Conservation (phyloP, 1,284 basidiomycete species). For the Ustilago loliicola region DNA sequence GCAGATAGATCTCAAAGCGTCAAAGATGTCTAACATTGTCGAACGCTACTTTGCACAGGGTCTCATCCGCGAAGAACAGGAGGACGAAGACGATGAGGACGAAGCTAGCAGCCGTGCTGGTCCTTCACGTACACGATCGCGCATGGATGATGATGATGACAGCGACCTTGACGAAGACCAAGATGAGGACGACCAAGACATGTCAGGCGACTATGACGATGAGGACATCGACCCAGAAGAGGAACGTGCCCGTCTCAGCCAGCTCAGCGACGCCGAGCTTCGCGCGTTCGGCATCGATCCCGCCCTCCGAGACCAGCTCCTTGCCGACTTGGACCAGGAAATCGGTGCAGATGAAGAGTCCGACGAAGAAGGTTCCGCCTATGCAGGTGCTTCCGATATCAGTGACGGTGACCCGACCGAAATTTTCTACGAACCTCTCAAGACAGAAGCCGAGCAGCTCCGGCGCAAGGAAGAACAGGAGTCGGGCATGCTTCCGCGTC, state of each 20-base stretch:
- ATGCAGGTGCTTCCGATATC: constrained; percentile 66
- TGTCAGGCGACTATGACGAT: constrained; percentile 35
- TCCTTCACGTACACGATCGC: constrained; percentile 25
- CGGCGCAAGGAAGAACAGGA: constrained; percentile 60
- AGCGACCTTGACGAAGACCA: constrained; percentile 37
- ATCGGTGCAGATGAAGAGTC: constrained; percentile 54
- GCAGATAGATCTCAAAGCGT: constrained; percentile 71
- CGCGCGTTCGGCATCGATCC: constrained; percentile 59
- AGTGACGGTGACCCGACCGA: constrained; percentile 61
- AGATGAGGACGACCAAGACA: constrained; percentile 53
- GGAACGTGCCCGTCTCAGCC: constrained; percentile 35
- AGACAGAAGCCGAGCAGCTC: constrained; percentile 63
- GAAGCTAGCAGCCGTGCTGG: constrained; percentile 23
- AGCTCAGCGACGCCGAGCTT: constrained; percentile 58
- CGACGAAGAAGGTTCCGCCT: constrained; percentile 52
- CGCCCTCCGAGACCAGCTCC: constrained; percentile 35
- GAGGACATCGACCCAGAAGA: constrained; percentile 51
- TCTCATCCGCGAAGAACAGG: constrained; percentile 43
- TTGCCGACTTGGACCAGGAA: constrained; percentile 49
- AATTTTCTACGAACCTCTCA: constrained; percentile 64
- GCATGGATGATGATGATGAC: constrained; percentile 11
- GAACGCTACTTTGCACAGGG: constrained; percentile 68
- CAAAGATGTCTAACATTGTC: constrained; percentile 54
- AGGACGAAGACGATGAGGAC: constrained; percentile 63
- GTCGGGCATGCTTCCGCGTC: constrained; percentile 44